Evolutionary conservation across 441 rosid species (phyloP), one percentile per base, ranked within the genome.

Genomic region (Arabidopsis lyrata): DNA sequence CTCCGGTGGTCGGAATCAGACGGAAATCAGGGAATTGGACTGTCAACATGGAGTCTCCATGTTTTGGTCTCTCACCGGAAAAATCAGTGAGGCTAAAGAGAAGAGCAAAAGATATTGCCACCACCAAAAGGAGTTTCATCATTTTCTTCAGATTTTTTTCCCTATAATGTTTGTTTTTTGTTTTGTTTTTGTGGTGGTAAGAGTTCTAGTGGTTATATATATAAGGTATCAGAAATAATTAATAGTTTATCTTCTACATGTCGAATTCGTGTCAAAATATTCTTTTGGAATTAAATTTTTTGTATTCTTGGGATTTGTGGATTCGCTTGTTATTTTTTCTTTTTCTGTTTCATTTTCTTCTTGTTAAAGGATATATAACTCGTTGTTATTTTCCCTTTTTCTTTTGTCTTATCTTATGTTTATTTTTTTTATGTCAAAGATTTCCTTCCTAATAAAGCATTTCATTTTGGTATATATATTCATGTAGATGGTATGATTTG

Each of bases 1-100:
- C 88, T 9, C 78, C 78, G 20, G 55, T 76, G 34, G 85, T 66
- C 5, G 79, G 84, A 53, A 83, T 15, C 4, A 68, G 18, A 42
- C 62, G 74, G 9, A 74, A 50, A 34, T 68, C 60, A 56, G 53
- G 48, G 10, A 72, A 29, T 18, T 63, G 66, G 9, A 62, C 61
- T 31, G 64, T 62, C 36, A 75, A 32, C 58, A 35, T 16, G 27
- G 72, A 58, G 4, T 74, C 82, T 35, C 74, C 77, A 67, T 69
- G 52, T 63, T 69, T 59, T 64, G 70, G 16, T 32, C 36, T 35
- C 62, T 65, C 57, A 13, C 32, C 29, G 14, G 61, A 14, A 22
- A 68, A 63, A 7, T 24, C 63, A 3, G 6, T 16, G 7, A 69
- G 11, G 31, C 27, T 39, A 4, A 65, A 5, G 65, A 59, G 31